Evolutionary conservation across 2,329 filamentous ascomycete species (phyloP).

Genomic region (Alternaria sp.): DNA sequence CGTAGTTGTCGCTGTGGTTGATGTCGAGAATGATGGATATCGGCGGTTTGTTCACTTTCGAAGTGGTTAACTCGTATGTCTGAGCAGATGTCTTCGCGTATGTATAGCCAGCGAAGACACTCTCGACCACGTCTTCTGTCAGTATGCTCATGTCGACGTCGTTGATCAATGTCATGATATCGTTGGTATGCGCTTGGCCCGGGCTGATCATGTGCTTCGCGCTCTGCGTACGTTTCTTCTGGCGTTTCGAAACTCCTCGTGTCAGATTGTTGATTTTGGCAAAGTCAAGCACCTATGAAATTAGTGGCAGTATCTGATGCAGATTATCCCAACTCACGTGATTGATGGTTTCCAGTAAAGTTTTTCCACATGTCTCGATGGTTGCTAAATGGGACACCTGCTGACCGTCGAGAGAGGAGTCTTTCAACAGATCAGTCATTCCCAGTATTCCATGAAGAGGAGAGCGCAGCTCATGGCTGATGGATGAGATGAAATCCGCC

Average conservation of each 20-base stretch:
- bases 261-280: slow-evolving; percentile 52
- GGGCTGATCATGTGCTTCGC: slow-evolving; percentile 43
- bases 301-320: slow-evolving; percentile 17
- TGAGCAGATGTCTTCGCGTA: slow-evolving; percentile 44
- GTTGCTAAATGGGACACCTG: slow-evolving; percentile 54
- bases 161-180: slow-evolving; percentile 47
- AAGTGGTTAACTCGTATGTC: slow-evolving; percentile 32
- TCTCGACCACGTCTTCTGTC: slow-evolving; percentile 50
- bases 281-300: slow-evolving; percentile 50
- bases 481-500: slow-evolving; percentile 66
- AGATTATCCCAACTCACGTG: slow-evolving; percentile 35
- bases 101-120: slow-evolving; percentile 49
- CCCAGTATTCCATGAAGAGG: slow-evolving; percentile 69
- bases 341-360: slow-evolving; percentile 54
- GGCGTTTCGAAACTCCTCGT: slow-evolving; percentile 39
- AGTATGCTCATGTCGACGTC: slow-evolving; percentile 48
- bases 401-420: slow-evolving; percentile 42
- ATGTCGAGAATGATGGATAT: slow-evolving; percentile 49
- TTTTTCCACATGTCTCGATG: slow-evolving; percentile 52
- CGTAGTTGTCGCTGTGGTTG: slow-evolving; percentile 46
- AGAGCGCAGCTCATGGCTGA: slow-evolving; percentile 69
- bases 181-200: slow-evolving; percentile 43
- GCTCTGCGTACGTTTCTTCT: slow-evolving; percentile 43
- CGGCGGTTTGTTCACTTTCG: slow-evolving; percentile 27
- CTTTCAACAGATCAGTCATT: slow-evolving; percentile 46